Evolutionary conservation across 2,329 filamentous ascomycete genomes (phyloP).

Genomic region (Microsporum audouinii): DNA sequence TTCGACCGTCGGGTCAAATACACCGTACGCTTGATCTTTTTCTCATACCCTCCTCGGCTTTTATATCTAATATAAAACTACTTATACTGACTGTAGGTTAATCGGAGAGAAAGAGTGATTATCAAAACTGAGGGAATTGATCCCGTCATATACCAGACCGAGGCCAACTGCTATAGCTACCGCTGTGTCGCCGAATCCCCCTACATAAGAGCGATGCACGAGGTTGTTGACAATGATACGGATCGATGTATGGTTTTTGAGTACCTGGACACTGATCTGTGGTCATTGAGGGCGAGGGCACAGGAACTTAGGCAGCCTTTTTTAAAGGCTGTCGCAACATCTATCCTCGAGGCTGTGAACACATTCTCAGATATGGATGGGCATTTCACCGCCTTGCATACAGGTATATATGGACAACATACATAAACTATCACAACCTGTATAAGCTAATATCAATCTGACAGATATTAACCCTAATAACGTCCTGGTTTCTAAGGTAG

Average conservation of each 20-base stretch:
- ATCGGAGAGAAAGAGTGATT: background rate
- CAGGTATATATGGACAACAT: background rate
- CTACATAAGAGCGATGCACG: slow-evolving; percentile 7
- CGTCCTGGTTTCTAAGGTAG: slow-evolving; percentile 9
- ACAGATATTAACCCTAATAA: slow-evolving; percentile 12
- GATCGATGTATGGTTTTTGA: slow-evolving; percentile 13
- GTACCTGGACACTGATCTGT: slow-evolving; percentile 11
- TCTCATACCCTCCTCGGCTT: background rate
- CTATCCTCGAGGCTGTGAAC: slow-evolving; percentile 10
- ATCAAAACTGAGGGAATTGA: slow-evolving; percentile 6
- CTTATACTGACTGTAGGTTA: background rate
- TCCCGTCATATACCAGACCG: slow-evolving; percentile 1
- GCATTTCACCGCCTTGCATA: slow-evolving; percentile 8
- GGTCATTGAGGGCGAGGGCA: slow-evolving; percentile 5
- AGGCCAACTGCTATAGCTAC: slow-evolving; percentile 8
- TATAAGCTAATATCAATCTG: background rate
- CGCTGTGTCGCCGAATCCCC: slow-evolving; percentile 6
- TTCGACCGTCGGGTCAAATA: slow-evolving; percentile 1
- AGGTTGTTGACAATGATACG: slow-evolving; percentile 10
- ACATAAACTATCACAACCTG: background rate
- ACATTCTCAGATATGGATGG: slow-evolving; percentile 13
- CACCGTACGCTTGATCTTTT: background rate
- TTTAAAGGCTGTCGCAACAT: slow-evolving; percentile 8
- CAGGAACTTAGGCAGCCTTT: slow-evolving; percentile 1
- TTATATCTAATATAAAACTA: slow-evolving; percentile 8